Evolutionary conservation across 2,329 filamentous ascomycete genomes (phyloP), one percentile per base, ranked within the genome.

Genomic region (Zarea fungicola): DNA sequence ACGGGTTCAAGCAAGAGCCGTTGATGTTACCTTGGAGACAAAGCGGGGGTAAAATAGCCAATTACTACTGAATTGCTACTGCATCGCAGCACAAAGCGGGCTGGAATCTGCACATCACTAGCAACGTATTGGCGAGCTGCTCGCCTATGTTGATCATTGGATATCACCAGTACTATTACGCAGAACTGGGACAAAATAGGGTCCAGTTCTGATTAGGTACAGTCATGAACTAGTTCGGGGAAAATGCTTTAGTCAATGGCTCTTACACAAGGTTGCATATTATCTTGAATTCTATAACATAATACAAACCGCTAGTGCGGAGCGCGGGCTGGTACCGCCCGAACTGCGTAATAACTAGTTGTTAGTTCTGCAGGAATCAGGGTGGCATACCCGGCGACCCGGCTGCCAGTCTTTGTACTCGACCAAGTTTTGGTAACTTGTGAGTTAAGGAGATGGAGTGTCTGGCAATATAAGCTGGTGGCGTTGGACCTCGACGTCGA

Each of bases 11-110:
- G 26, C 6, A 16, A n/a, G 19, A n/a, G 28, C 28, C 13, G 13
- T 48, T 22, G 22, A 48, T 42, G 45, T 21, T 48, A 48, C 45
- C 36, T 48, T 48, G 45, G 45, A 48, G 45, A 35, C 16, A 29
- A 9, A 13, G n/a, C 42, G 18, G 42, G 25, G 26, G 18, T 10
- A 18, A 16, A 35, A 5, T 6, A n/a, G 29, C n/a, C n/a, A 10
- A 10, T 6, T 31, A n/a, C n/a, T n/a, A n/a, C n/a, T n/a, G n/a
- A n/a, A n/a, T n/a, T n/a, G n/a, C n/a, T n/a, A n/a, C n/a, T n/a
- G n/a, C n/a, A n/a, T n/a, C n/a, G n/a, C n/a, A n/a, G n/a, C n/a
- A n/a, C n/a, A n/a, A n/a, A n/a, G n/a, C n/a, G n/a, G n/a, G n/a
- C n/a, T n/a, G n/a, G n/a, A n/a, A n/a, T n/a, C n/a, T n/a, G n/a